Base-by-base conservation (phyloP, 2,329 filamentous ascomycete species). In the Chaetomium olivaceum region DNA sequence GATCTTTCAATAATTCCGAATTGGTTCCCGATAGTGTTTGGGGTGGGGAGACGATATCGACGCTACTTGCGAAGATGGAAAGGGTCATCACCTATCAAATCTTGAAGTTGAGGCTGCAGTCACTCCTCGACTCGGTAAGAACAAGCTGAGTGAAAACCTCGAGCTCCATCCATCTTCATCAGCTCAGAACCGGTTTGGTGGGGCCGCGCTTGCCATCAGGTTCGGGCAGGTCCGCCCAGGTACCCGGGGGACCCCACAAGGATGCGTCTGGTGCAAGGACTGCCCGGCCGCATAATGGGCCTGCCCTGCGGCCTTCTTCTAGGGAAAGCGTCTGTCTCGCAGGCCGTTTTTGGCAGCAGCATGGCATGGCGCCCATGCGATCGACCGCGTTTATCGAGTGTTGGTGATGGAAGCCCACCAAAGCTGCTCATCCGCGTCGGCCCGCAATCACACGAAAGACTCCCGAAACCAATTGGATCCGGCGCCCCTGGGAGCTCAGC, bases 11-110 rank as follows among this genome's bases (percentile, higher is more conserved):
- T 29, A 43, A 25, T 50, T 16, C 36, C 56, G 19, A 60, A 27
- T n/a, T 46, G 31, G 39, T 48, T 8, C 16, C 23, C 66, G 64
- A 62, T 66, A 64, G 61, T 58, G 27, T 8, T 6, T 25, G 50
- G 11, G 2, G 23, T 51, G 57, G 46, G n/a, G 21, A 39, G 46
- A 46, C 48, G 36, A 58, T 36, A 56, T 43, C 50, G 33, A 29
- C 23, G 55, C 58, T 25, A 46, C 31, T 56, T 68, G 65, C 27
- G 68, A 72, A 73, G 70, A 69, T n/a, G n/a, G n/a, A n/a, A 70
- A 31, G 27, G 46, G 46, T n/a, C 39, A 43, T 48, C 7, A 36
- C 33, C 9, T 36, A 48, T 23, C 46, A 11, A 21, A 48, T n/a
- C 43, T 8, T n/a, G 43, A 48, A 48, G 43, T 11, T 21, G 43